phyloP scores from a whole-genome alignment of 2,329 filamentous ascomycete species.

The Fusarium ambrosium region DNA sequence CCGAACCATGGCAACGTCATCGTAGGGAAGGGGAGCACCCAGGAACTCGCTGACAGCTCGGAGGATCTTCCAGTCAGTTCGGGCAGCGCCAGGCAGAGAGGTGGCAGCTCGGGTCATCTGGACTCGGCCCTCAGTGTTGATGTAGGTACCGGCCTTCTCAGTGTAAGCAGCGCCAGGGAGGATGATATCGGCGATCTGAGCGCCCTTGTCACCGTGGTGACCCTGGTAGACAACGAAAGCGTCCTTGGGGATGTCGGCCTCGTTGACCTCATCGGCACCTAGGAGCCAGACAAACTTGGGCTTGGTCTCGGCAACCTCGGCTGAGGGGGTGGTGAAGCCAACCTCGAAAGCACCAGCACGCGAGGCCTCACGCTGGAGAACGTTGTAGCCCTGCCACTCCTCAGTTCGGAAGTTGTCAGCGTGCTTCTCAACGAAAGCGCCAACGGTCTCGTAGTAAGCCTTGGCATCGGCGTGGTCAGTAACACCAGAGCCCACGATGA shows the following conservation, averaged over 20 bases:
- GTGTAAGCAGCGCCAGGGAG: slow-evolving; percentile 96
- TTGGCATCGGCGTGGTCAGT: slow-evolving; percentile 93
- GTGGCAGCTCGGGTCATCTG: slow-evolving; percentile 94
- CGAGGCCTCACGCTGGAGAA: slow-evolving; percentile 93
- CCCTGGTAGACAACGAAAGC: slow-evolving; percentile 98
- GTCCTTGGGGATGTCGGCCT: slow-evolving; percentile 91
- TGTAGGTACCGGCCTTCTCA: slow-evolving; percentile 94
- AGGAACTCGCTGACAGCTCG: slow-evolving; percentile 94
- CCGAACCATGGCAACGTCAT: slow-evolving; percentile 88
- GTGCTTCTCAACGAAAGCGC: slow-evolving; percentile 93
- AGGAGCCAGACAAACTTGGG: slow-evolving; percentile 98
- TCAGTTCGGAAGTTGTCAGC: slow-evolving; percentile 86
- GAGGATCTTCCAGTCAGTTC: slow-evolving; percentile 99
- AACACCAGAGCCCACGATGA: slow-evolving; percentile 92
- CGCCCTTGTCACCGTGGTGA: slow-evolving; percentile 95
- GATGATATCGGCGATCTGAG: slow-evolving; percentile 92
- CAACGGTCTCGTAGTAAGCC: slow-evolving; percentile 92
- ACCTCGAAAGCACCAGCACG: slow-evolving; percentile 95
- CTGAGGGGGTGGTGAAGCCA: slow-evolving; percentile 90
- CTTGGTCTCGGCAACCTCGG: slow-evolving; percentile 83
- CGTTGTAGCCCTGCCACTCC: slow-evolving; percentile 98
- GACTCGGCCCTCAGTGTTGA: slow-evolving; percentile 97
- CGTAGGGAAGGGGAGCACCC: slow-evolving; percentile 87
- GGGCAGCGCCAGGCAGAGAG: slow-evolving; percentile 86
- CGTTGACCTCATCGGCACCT: slow-evolving; percentile 90